These are phyloP conservation scores for Scleroderma citrinum DNA, from an alignment of 768 basidiomycete species.

Conservation along the genomic window DNA sequence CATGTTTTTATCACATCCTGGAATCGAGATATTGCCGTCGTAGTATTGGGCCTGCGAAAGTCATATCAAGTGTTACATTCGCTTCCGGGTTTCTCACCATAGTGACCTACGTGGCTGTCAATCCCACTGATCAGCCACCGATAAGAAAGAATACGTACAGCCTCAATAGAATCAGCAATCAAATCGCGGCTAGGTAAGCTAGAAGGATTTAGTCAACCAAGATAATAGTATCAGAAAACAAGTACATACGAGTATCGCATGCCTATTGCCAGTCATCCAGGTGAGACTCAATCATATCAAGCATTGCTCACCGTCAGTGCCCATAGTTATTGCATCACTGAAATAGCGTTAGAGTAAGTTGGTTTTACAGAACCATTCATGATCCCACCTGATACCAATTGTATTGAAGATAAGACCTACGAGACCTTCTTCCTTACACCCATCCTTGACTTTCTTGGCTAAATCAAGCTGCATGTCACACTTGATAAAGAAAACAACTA, in stretches of 20 bases:
- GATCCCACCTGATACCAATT: constrained; percentile 69
- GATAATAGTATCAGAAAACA: neutral
- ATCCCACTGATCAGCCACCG: neutral
- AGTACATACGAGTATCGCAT: constrained; percentile 79
- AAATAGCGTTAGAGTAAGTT: neutral
- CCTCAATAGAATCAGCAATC: constrained; percentile 87
- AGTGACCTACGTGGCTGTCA: constrained; percentile 39
- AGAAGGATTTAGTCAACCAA: constrained; percentile 1
- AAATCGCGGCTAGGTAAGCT: constrained; percentile 83
- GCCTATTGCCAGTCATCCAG: constrained; percentile 36
- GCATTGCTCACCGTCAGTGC: constrained; percentile 60
- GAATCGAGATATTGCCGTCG: constrained; percentile 81
- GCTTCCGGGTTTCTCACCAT: constrained; percentile 34
- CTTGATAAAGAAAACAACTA: constrained; percentile 1
- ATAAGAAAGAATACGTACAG: constrained; percentile 36
- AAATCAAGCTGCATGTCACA: constrained; percentile 58
- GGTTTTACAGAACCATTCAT: neutral
- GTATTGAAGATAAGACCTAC: constrained; percentile 84
- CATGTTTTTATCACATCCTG: constrained; percentile 93
- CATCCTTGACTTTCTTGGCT: constrained; percentile 73
- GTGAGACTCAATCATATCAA: neutral
- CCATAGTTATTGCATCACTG: constrained; percentile 88
- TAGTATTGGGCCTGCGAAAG: constrained; percentile 71
- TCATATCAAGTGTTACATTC: neutral
- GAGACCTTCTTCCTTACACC: constrained; percentile 74